Percentiles rank a stretch among this genome's conserved stretches.
Conservation (phyloP, 345 rosid genomes). For the Dipteronia sinensis region DNA sequence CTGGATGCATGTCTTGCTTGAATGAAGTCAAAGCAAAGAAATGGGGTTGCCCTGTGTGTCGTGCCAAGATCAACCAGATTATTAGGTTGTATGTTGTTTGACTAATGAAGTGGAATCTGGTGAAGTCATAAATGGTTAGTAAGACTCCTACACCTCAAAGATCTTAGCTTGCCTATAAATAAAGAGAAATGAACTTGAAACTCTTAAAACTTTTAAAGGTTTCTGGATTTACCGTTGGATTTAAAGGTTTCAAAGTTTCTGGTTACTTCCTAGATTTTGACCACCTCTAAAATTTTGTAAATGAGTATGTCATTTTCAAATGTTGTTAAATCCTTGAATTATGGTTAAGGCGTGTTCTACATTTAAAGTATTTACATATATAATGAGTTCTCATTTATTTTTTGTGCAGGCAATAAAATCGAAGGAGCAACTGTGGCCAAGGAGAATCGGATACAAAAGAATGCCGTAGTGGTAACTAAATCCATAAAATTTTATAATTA, state of each 20-base stretch:
- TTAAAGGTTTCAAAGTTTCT: background rate
- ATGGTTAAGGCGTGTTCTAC: background rate
- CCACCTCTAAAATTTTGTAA: background rate
- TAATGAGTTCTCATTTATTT: background rate
- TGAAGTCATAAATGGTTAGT: slow-evolving; percentile 16
- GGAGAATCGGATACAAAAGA: background rate
- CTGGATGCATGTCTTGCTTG: slow-evolving; percentile 93
- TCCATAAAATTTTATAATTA: slow-evolving; percentile 3
- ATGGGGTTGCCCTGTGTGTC: slow-evolving; percentile 96
- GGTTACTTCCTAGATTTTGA: background rate
- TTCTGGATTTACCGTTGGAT: background rate
- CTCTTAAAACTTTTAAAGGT: background rate
- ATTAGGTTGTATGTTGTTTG: slow-evolving; percentile 76
- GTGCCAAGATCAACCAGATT: slow-evolving; percentile 81
- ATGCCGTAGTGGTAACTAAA: background rate
- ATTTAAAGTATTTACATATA: background rate
- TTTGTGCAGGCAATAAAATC: slow-evolving; percentile 6
- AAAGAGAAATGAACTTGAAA: background rate
- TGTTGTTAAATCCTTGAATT: background rate
- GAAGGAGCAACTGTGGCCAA: background rate
- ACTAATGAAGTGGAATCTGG: slow-evolving; percentile 14
- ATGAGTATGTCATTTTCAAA: background rate
- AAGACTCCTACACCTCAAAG: background rate
- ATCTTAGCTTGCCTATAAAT: background rate
- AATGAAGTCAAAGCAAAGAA: slow-evolving; percentile 81